Evolutionary conservation across 805 yeast species (phyloP).

Genomic region (Wickerhamiella alocasiicola): DNA sequence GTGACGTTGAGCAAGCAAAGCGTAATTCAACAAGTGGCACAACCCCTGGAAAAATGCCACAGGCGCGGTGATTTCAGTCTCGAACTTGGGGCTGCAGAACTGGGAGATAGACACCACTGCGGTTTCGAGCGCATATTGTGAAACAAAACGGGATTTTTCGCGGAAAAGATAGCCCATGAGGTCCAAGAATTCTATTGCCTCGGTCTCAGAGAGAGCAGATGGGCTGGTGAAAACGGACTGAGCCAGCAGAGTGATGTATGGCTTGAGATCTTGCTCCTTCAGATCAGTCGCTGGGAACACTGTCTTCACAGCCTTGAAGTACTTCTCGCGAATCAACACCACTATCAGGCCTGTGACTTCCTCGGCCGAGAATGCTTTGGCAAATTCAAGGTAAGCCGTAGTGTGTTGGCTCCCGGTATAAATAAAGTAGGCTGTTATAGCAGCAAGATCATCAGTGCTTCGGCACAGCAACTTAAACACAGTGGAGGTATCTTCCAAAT

Average conservation of each 20-base stretch:
- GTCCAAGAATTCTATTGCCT: conserved; percentile 19
- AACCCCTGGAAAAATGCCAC: conserved; percentile 30
- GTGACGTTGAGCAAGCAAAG: conserved; percentile 55
- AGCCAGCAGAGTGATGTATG: conserved; percentile 2
- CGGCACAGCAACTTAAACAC: conserved; percentile 2
- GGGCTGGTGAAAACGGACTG: neutral
- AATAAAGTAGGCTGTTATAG: conserved; percentile 16
- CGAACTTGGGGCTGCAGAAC: conserved; percentile 16
- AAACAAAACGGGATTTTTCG: conserved; percentile 43
- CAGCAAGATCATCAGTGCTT: conserved; percentile 12
- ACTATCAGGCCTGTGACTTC: conserved; percentile 11
- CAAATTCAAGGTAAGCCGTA: conserved; percentile 11
- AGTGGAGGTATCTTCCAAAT: neutral
- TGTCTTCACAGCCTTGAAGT: conserved; percentile 3
- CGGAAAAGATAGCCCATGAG: conserved; percentile 34
- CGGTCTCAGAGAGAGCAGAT: neutral
- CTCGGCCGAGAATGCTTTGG: conserved; percentile 7
- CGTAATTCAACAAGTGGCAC: conserved; percentile 43
- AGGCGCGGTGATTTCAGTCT: conserved; percentile 13
- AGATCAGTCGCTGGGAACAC: neutral
- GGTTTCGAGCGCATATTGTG: conserved; percentile 55
- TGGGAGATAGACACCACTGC: conserved; percentile 33
- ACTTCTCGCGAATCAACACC: conserved; percentile 6
- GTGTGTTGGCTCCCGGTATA: conserved; percentile 8
- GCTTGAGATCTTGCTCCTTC: neutral